These are phyloP conservation scores for Pelagophyceae sp. DNA, from an alignment of 352 stramenopile genomes.

Conservation along the genomic window DNA sequence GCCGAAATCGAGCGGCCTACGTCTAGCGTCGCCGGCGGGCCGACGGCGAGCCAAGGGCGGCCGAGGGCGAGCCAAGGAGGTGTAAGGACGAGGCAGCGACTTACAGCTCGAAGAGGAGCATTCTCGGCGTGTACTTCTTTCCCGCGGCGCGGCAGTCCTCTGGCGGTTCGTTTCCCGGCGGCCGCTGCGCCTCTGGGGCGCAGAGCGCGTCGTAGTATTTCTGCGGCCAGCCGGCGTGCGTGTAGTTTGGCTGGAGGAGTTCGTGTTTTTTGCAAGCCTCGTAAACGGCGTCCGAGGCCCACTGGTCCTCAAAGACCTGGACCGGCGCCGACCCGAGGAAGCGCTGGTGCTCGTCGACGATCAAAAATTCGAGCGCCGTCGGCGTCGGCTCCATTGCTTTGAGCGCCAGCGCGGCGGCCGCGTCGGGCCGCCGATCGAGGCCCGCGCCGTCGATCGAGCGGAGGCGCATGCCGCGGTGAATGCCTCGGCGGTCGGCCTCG, in stretches of 20 bases:
- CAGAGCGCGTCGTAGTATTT: neutral
- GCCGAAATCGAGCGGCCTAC: neutral
- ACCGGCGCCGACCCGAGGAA: neutral
- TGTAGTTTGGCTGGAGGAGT: constrained; percentile 19
- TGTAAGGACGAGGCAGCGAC: too few relatives aligned
- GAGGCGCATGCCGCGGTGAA: neutral
- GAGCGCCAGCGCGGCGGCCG: neutral
- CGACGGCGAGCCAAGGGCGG: too few relatives aligned
- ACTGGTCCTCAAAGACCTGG: neutral
- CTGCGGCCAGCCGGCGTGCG: neutral
- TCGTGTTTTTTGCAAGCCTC: neutral
- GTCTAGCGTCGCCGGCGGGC: too few relatives aligned
- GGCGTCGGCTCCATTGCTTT: neutral
- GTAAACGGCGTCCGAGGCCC: constrained; percentile 13
- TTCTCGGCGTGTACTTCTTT: neutral
- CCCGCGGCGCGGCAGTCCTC: neutral
- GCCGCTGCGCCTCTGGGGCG: neutral
- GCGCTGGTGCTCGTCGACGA: neutral
- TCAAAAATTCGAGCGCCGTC: neutral
- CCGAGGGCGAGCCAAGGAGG: too few relatives aligned
- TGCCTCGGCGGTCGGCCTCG: neutral
- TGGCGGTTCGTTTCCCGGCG: neutral
- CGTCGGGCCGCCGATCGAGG: neutral
- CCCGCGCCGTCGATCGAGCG: neutral
- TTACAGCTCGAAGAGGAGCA: constrained; percentile 9